Conservation (phyloP, 2,329 filamentous ascomycete genomes). For the Fusarium tuaranense region DNA sequence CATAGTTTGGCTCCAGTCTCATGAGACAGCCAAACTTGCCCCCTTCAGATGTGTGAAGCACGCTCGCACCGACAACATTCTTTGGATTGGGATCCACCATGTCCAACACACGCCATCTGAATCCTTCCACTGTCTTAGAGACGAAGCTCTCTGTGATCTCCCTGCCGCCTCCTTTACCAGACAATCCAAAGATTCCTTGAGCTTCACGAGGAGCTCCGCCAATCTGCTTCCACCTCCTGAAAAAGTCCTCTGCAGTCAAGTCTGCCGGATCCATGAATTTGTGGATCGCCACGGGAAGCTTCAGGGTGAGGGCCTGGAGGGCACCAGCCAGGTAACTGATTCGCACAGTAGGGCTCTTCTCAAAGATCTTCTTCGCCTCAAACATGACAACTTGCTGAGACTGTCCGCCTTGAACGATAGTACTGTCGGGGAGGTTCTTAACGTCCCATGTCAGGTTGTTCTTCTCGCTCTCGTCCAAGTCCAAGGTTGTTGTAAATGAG, state of each 20-base stretch:
- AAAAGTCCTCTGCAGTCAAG: conserved; percentile 91
- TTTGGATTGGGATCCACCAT: conserved; percentile 91
- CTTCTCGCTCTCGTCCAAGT: conserved; percentile 78
- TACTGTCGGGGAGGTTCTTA: conserved; percentile 88
- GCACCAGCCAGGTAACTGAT: conserved; percentile 95
- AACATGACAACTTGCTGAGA: conserved; percentile 96
- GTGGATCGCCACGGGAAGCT: conserved; percentile 88
- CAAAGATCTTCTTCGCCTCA: conserved; percentile 84
- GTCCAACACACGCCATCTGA: conserved; percentile 88
- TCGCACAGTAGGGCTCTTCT: conserved; percentile 87
- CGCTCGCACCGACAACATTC: conserved; percentile 93
- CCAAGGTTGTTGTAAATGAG: conserved; percentile 94
- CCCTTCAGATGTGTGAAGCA: conserved; percentile 81
- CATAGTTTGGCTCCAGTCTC: conserved; percentile 93
- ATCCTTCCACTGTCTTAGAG: conserved; percentile 79
- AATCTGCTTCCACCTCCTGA: conserved; percentile 99
- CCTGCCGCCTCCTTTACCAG: conserved; percentile 60
- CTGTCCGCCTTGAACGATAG: conserved; percentile 79
- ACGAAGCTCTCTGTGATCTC: conserved; percentile 80
- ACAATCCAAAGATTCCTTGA: conserved; percentile 84
- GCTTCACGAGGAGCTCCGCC: conserved; percentile 88
- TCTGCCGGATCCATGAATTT: conserved; percentile 98
- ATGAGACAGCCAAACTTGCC: conserved; percentile 96
- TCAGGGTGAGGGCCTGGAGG: conserved; percentile 90
- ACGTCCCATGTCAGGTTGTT: conserved; percentile 82